Evolutionary conservation across 2,329 filamentous ascomycete genomes (phyloP).

Genomic region (Coniochaeta hoffmannii): DNA sequence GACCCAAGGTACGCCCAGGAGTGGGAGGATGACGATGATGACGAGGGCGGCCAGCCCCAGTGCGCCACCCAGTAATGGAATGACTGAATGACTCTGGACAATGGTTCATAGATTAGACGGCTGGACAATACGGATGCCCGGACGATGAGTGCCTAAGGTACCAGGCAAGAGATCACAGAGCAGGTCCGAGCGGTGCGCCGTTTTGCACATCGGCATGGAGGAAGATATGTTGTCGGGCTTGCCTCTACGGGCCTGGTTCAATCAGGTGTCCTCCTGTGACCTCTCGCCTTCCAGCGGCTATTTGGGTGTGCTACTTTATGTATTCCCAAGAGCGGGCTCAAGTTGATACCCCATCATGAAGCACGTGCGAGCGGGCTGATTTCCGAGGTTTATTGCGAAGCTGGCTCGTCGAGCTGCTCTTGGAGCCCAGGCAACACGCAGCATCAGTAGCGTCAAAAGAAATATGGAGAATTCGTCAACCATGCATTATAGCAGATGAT

Average conservation of each 20-base stretch:
- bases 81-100: background rate
- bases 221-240: background rate
- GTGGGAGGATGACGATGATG: constrained; percentile 68
- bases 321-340: too few species aligned
- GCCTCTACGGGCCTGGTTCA: background rate
- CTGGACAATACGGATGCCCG: background rate
- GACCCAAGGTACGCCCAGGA: constrained; percentile 58
- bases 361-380: background rate
- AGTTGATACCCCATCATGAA: background rate
- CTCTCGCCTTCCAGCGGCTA: background rate
- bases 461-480: too few species aligned
- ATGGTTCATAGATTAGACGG: background rate
- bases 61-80: constrained; percentile 61
- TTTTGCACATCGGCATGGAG: background rate
- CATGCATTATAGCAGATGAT: too few species aligned
- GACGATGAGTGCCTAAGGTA: background rate
- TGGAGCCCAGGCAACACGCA: too few species aligned
- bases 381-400: too few species aligned
- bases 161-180: background rate
- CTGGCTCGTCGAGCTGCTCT: too few species aligned
- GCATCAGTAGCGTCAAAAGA: too few species aligned
- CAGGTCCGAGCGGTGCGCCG: background rate
- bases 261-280: background rate
- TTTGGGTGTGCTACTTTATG: background rate
- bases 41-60: constrained; percentile 57